These are phyloP conservation scores for Claviceps pazoutovae DNA, from an alignment of 2,329 filamentous ascomycete genomes.

Conservation along the genomic window DNA sequence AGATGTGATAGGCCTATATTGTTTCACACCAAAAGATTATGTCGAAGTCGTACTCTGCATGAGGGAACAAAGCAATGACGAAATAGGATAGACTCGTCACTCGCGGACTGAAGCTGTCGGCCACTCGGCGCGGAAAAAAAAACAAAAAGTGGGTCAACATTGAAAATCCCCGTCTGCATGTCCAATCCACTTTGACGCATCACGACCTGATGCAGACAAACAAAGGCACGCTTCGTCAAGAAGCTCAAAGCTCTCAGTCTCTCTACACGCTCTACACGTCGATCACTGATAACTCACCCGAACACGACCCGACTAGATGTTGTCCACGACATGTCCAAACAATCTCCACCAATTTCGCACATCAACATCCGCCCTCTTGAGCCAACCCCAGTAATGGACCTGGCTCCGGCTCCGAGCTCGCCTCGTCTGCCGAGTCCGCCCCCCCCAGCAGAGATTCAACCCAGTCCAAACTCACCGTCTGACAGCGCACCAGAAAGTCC, in stretches of 20 bases:
- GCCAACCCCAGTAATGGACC: conserved; percentile 32
- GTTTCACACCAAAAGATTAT: too few species aligned
- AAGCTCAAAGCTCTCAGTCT: neutral
- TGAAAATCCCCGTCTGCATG: neutral
- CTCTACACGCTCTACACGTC: neutral
- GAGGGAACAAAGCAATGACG: neutral
- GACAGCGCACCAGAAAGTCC: conserved; percentile 39
- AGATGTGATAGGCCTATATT: neutral
- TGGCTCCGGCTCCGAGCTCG: conserved; percentile 57
- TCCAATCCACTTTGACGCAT: neutral
- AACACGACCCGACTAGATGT: neutral
- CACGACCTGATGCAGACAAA: too few species aligned
- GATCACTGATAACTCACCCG: neutral
- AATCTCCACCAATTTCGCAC: neutral
- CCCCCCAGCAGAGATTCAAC: conserved; percentile 86
- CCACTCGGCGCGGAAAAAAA: neutral
- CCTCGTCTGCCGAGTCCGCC: conserved; percentile 90
- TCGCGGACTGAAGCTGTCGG: neutral
- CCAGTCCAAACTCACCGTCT: conserved; percentile 63
- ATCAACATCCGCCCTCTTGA: neutral
- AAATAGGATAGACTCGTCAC: neutral
- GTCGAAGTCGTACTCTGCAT: too few species aligned
- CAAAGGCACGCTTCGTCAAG: too few species aligned
- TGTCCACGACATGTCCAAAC: neutral
- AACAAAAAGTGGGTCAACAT: neutral